Evolutionary conservation across 768 basidiomycete species (phyloP).

Genomic region (Suillus alpinus): DNA sequence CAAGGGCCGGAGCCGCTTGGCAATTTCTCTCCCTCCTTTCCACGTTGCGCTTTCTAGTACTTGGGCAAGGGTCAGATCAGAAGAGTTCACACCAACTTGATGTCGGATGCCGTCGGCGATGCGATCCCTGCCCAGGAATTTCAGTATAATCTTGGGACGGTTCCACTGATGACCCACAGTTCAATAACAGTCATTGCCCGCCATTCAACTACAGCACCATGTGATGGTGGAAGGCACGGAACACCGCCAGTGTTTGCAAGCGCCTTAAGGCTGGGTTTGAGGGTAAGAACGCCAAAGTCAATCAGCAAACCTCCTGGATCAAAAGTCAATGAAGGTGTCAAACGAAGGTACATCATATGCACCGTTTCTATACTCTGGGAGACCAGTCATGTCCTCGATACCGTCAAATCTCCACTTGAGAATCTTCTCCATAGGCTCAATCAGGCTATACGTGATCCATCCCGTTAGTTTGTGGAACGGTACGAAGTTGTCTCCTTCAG

Average conservation of each 20-base stretch:
- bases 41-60: conserved; percentile 94
- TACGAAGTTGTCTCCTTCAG: conserved; percentile 70
- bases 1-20: conserved; percentile 67
- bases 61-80: conserved; percentile 74
- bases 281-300: conserved; percentile 75
- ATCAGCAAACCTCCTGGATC: conserved; percentile 77
- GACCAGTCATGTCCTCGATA: conserved; percentile 81
- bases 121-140: conserved; percentile 59
- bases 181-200: conserved; percentile 92
- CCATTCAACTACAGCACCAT: conserved; percentile 95
- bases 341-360: conserved; percentile 4
- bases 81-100: conserved; percentile 47
- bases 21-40: conserved; percentile 95
- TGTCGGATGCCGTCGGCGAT: conserved; percentile 68
- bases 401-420: conserved; percentile 83
- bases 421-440: conserved; percentile 77
- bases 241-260: conserved; percentile 39
- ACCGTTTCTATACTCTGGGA: conserved; percentile 97
- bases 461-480: conserved; percentile 96
- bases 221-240: conserved; percentile 67
- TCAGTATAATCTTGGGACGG: conserved; percentile 3
- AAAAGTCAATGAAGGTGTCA: neutral
- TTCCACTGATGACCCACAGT: conserved; percentile 52
- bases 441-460: conserved; percentile 89
- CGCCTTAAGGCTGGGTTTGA: conserved; percentile 57